Base-by-base conservation (phyloP, 306 rosid species). In the Medicago arabica region DNA sequence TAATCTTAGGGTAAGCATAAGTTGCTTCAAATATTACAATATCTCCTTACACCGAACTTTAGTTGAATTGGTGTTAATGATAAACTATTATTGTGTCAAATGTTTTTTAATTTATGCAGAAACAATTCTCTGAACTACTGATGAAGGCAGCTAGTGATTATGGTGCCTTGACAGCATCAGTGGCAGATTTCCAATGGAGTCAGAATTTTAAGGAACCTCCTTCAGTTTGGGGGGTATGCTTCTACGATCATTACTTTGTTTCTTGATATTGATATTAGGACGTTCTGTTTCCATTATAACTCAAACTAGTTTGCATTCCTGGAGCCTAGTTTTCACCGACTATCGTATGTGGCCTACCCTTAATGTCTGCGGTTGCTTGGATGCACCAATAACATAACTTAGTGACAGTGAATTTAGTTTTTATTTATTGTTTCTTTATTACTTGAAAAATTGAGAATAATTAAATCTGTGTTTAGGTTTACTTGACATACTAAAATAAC, bases 121-220 rank as follows among this genome's bases (percentile, higher is more conserved):
- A 95, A 88, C 96, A 95, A 83, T 95, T 95, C 83, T 90, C 99
- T 6, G 99, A 92, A 62, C 84, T 95, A 67, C 75, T 95, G 76
- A 95, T 89, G 99, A 95, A 92, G 82, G 99, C 99, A 66, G 97
- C 98, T 58, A 88, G 99, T 87, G 97, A 90, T 81, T 95, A 95
- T 77, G 97, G 97, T 68, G 97, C 91, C 75, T 85, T 95, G 89
- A 95, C 99, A 43, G 86, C 93, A 73, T 95, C 99, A 59, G 97
- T 92, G 82, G 87, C 91, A 59, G 97, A 95, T 87, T 92, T 95
- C 77, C 97, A 92, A 83, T 95, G 99, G 99, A 95, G 97, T 82
- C 99, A 89, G 85, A 95, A 92, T 76, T 95, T 95, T 51, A 95
- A 90, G 87, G 99, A 92, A 74, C 89, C 97, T 68, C 97, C 97